Evolutionary conservation across 2,329 filamentous ascomycete genomes (phyloP).

Genomic region (Anthostomella pinea): DNA sequence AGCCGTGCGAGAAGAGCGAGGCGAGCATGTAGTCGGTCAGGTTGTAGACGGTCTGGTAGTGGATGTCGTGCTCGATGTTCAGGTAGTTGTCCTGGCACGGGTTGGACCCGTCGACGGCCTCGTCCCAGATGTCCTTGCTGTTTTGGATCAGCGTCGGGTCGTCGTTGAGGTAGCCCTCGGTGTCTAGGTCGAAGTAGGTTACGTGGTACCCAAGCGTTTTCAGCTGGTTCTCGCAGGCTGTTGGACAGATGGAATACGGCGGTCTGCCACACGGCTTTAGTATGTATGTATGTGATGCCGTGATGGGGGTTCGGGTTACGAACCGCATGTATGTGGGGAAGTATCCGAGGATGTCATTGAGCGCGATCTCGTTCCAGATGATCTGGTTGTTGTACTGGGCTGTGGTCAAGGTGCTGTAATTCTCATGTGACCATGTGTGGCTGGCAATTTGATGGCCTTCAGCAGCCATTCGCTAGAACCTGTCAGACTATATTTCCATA

Average conservation of each 20-base stretch:
- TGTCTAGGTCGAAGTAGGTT: constrained; percentile 32
- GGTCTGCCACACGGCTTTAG: constrained; percentile 22
- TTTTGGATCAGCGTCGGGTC: constrained; percentile 31
- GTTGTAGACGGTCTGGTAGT: constrained; percentile 44
- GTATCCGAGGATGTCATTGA: constrained; percentile 34
- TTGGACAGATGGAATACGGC: constrained; percentile 31
- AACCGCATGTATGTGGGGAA: constrained; percentile 35
- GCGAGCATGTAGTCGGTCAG: constrained; percentile 44
- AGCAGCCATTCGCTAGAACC: constrained; percentile 31
- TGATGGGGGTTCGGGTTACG: constrained; percentile 1
- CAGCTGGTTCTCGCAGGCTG: constrained; percentile 26
- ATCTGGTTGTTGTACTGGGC: constrained; percentile 31
- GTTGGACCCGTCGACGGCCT: constrained; percentile 29
- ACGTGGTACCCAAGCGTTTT: constrained; percentile 31
- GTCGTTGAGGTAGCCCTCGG: constrained; percentile 32
- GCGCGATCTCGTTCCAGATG: constrained; percentile 33
- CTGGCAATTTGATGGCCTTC: constrained; percentile 34
- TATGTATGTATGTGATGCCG: no score
- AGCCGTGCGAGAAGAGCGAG: constrained; percentile 41
- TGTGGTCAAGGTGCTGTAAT: constrained; percentile 29
- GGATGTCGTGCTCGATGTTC: constrained; percentile 46
- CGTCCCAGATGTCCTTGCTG: constrained; percentile 38
- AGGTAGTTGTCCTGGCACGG: constrained; percentile 30
- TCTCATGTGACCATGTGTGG: constrained; percentile 35
- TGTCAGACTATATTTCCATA: no score